A percentile compares a stretch with the other conserved stretches of the same genome.
These are phyloP conservation scores for Suillus tomentosus DNA, from an alignment of 768 basidiomycete species.

Conservation along the genomic window DNA sequence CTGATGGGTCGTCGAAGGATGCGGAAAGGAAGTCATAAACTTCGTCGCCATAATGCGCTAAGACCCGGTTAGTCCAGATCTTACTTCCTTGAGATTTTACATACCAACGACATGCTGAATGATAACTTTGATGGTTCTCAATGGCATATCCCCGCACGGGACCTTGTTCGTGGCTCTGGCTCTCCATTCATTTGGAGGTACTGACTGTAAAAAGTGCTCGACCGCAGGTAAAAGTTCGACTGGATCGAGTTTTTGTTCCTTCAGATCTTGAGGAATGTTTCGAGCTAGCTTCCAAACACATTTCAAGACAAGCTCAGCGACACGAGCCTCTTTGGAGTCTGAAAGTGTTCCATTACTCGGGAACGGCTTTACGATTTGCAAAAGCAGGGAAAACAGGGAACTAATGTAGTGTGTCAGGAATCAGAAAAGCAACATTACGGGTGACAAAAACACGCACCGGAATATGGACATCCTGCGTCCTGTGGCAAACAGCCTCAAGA, in stretches of 20 bases:
- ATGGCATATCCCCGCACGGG: conserved; percentile 96
- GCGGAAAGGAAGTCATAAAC: conserved; percentile 89
- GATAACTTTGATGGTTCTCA: conserved; percentile 97
- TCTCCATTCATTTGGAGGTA: conserved; percentile 96
- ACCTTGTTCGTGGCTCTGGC: conserved; percentile 87
- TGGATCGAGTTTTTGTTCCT: conserved; percentile 77
- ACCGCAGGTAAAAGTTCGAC: conserved; percentile 89
- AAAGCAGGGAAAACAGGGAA: conserved; percentile 75
- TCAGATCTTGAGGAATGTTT: conserved; percentile 90
- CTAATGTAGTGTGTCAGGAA: conserved; percentile 18
- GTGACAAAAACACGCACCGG: conserved; percentile 52
- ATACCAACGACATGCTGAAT: conserved; percentile 95
- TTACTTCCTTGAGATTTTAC: conserved; percentile 34
- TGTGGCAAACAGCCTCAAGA: conserved; percentile 89
- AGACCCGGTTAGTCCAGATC: conserved; percentile 16
- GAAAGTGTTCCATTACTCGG: conserved; percentile 68
- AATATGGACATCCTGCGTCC: conserved; percentile 89
- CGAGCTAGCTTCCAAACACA: conserved; percentile 98
- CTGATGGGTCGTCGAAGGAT: conserved; percentile 94
- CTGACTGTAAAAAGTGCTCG: conserved; percentile 90
- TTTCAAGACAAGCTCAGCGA: conserved; percentile 91
- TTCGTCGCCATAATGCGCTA: conserved; percentile 84
- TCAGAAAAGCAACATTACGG: conserved; percentile 15
- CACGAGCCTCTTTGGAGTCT: conserved; percentile 82
- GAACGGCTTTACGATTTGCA: conserved; percentile 85